Evolutionary conservation across 768 basidiomycete genomes (phyloP).

Genomic region (Daedaleopsis nitida): DNA sequence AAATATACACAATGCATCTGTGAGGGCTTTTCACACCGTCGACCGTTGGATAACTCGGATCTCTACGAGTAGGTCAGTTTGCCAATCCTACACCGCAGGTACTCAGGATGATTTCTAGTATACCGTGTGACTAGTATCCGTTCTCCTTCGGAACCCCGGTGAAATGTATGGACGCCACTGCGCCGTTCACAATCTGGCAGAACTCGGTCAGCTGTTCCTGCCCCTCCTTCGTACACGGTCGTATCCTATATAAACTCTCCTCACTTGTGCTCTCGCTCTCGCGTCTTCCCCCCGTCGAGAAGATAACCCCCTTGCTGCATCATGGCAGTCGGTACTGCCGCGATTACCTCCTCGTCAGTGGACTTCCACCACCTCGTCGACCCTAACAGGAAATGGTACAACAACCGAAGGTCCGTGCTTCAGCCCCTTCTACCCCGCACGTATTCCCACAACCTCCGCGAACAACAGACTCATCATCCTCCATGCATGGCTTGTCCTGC

Average conservation of each 20-base stretch:
- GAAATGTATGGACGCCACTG: too few relatives aligned
- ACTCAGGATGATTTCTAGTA: too few relatives aligned
- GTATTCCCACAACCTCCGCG: too few relatives aligned
- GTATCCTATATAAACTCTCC: slow-evolving; percentile 21
- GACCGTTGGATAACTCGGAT: too few relatives aligned
- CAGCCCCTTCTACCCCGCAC: too few relatives aligned
- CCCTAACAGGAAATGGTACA: slow-evolving; percentile 73
- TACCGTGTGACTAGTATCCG: too few relatives aligned
- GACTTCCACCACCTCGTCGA: slow-evolving; percentile 60
- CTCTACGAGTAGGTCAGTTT: too few relatives aligned
- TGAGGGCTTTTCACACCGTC: too few relatives aligned
- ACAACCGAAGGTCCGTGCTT: slow-evolving; percentile 60
- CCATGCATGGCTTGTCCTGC: slow-evolving; percentile 69
- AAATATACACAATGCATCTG: too few relatives aligned
- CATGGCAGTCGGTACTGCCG: slow-evolving; percentile 57
- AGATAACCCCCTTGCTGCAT: slow-evolving; percentile 25
- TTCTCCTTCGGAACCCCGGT: too few relatives aligned
- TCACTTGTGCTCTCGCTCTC: slow-evolving; percentile 26
- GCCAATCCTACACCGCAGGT: too few relatives aligned
- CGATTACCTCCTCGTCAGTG: slow-evolving; percentile 34
- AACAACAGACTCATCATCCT: slow-evolving; percentile 61
- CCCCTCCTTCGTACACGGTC: neutral
- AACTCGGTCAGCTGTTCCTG: slow-evolving; percentile 28
- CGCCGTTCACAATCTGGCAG: too few relatives aligned
- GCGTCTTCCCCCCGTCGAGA: slow-evolving; percentile 14